Percentiles rank a stretch among this genome's conserved stretches.
Evolutionary conservation across 345 rosid species (phyloP).

Genomic region (Cochlearia excelsa): DNA sequence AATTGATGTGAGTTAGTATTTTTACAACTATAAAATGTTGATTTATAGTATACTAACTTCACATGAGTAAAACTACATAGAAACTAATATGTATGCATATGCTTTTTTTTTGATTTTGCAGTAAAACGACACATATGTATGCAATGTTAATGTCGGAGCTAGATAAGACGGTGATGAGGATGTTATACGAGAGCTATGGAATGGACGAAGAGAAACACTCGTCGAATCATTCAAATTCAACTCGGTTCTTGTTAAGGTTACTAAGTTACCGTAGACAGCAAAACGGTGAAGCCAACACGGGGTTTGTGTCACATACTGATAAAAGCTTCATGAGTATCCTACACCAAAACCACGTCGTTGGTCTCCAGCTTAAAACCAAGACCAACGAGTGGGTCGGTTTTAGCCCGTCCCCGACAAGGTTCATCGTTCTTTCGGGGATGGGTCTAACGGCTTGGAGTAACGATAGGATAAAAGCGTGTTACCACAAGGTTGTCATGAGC

Average conservation of each 20-base stretch:
- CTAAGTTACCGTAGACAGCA: slow-evolving; percentile 43
- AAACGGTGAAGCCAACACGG: slow-evolving; percentile 43
- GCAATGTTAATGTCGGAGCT: slow-evolving; percentile 45
- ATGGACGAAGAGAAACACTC: slow-evolving; percentile 36
- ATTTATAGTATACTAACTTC: too few relatives aligned
- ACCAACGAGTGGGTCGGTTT: slow-evolving; percentile 46
- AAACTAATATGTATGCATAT: too few relatives aligned
- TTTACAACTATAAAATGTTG: too few relatives aligned
- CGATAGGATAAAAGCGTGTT: slow-evolving; percentile 50
- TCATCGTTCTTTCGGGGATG: slow-evolving; percentile 55
- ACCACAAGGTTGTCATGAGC: slow-evolving; percentile 51
- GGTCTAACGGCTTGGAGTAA: slow-evolving; percentile 76
- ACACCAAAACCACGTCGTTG: slow-evolving; percentile 56
- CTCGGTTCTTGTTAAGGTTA: slow-evolving; percentile 48
- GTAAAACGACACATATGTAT: slow-evolving; percentile 36
- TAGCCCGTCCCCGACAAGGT: slow-evolving; percentile 49
- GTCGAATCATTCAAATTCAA: slow-evolving; percentile 39
- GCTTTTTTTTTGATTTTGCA: neutral
- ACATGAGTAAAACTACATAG: too few relatives aligned
- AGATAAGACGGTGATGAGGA: slow-evolving; percentile 47
- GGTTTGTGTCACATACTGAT: slow-evolving; percentile 52
- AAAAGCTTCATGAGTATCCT: slow-evolving; percentile 55
- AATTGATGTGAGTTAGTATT: too few relatives aligned
- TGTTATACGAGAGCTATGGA: slow-evolving; percentile 67
- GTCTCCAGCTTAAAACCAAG: slow-evolving; percentile 47